These are phyloP conservation scores for Macrophomina pseudophaseolina DNA, from an alignment of 2,329 filamentous ascomycete species.

Conservation along the genomic window DNA sequence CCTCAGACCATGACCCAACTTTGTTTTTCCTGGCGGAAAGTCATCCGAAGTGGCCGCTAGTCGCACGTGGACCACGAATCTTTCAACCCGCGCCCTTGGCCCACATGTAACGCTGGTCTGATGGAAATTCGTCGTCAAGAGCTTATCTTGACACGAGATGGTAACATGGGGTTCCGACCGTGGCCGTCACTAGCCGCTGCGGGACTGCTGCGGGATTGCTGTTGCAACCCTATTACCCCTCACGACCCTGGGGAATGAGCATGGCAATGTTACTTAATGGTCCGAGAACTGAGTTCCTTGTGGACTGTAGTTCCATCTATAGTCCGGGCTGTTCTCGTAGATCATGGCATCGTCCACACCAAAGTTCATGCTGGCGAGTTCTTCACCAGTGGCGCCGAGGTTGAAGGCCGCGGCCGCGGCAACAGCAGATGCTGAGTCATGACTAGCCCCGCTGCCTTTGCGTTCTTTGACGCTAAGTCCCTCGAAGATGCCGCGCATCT, in stretches of 20 bases:
- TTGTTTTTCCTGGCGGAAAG: slow-evolving; percentile 16
- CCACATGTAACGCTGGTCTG: slow-evolving; percentile 13
- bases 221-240: slow-evolving; percentile 5
- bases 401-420: slow-evolving; percentile 5
- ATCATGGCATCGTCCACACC: slow-evolving; percentile 25
- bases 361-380: slow-evolving; percentile 23
- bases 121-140: slow-evolving; percentile 1
- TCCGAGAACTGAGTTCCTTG: slow-evolving; percentile 15
- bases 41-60: neutral
- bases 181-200: slow-evolving; percentile 8
- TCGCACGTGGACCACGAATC: neutral
- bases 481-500: slow-evolving; percentile 73
- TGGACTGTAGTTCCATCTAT: slow-evolving; percentile 22
- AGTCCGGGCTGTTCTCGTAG: slow-evolving; percentile 26
- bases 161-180: neutral
- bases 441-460: slow-evolving; percentile 6
- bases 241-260: neutral
- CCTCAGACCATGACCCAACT: slow-evolving; percentile 13
- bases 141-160: slow-evolving; percentile 19
- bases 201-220: slow-evolving; percentile 6
- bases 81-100: slow-evolving; percentile 3
- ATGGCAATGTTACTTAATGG: neutral
- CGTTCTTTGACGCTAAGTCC: slow-evolving; percentile 37
- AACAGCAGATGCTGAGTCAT: slow-evolving; percentile 9
- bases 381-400: slow-evolving; percentile 23